Base-by-base conservation (phyloP, 176 grass and related monocot species). In the Luzula sylvatica region DNA sequence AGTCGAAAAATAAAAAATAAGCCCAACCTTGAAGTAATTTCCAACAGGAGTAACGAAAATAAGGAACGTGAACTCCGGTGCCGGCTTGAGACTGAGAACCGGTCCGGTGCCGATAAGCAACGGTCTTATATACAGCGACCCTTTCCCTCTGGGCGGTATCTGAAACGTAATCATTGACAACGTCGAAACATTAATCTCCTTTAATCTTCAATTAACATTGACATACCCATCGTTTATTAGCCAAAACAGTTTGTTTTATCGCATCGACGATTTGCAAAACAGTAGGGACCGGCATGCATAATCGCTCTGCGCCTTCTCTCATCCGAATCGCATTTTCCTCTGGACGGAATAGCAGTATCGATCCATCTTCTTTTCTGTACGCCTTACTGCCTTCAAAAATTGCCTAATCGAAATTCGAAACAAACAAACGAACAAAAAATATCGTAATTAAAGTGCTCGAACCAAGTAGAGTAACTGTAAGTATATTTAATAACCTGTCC, bases 21-120 rank as follows among this genome's bases (percentile, higher is more conserved):
- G 25, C 66, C 80, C 18, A 55, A 96, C 90, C 90, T 88, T 95
- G 51, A 95, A 95, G 62, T 88, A 95, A 53, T 88, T 95, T 20
- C 90, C 90, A 79, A 95, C 84, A 86, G 90, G 90, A 60, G 90
- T 82, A 21, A 85, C 77, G 70, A 75, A 95, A 57, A 88, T 85
- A 88, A 95, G 38, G 71, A 95, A 95, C 50, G 83, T 86, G 62
- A 82, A 95, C 56, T 95, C 90, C 50, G 84, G 67, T 73, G 84
- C 80, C 47, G 90, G 90, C 65, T 78, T 73, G 42, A 95, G 67
- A 65, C 90, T 86, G 82, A 95, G 90, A 76, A 95, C 77, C 24
- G 84, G 25, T 3, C 84, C 90, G 75, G 77, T 95, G 65, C 90
- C 90, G 59, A 88, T 64, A 23, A 95, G 83, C 52, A 88, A 69